Evolutionary conservation across 129 eudicot species (phyloP).

Genomic region (Mikania micrantha): DNA sequence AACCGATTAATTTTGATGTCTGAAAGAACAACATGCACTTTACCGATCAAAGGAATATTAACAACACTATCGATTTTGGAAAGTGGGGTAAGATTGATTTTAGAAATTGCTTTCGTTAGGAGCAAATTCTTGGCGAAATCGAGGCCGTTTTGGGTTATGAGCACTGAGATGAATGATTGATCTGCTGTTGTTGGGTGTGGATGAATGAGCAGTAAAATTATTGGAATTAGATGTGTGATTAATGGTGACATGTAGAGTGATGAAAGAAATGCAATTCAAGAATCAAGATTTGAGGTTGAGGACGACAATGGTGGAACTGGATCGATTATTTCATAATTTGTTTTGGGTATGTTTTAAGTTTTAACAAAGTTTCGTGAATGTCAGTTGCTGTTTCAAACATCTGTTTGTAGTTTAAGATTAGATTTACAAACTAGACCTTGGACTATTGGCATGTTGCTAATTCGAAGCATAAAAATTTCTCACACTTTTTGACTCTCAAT

Average conservation of each 20-base stretch:
- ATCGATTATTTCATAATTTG: not conserved
- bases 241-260: constrained; percentile 30
- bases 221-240: constrained; percentile 21
- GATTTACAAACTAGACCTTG: not conserved
- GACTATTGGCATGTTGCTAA: not conserved
- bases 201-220: constrained; percentile 20
- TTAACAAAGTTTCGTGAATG: not conserved
- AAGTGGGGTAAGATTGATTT: constrained; percentile 38
- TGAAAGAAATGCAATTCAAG: not conserved
- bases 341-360: not conserved
- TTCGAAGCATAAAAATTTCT: not conserved
- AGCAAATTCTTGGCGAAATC: constrained; percentile 45
- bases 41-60: constrained; percentile 48
- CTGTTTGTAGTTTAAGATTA: not conserved
- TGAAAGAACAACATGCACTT: constrained; percentile 32
- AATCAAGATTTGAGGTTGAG: constrained; percentile 15
- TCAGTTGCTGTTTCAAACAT: not conserved
- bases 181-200: constrained; percentile 28
- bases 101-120: constrained; percentile 34
- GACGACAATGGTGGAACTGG: constrained; percentile 9
- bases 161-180: constrained; percentile 40
- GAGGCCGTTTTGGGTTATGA: constrained; percentile 53
- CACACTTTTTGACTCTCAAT: too few relatives aligned
- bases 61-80: constrained; percentile 20
- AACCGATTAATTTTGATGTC: constrained; percentile 37